Percentiles rank a stretch among this genome's conserved stretches.
Evolutionary conservation across 1,284 basidiomycete species (phyloP).

Genomic region (Austropuccinia psidii): DNA sequence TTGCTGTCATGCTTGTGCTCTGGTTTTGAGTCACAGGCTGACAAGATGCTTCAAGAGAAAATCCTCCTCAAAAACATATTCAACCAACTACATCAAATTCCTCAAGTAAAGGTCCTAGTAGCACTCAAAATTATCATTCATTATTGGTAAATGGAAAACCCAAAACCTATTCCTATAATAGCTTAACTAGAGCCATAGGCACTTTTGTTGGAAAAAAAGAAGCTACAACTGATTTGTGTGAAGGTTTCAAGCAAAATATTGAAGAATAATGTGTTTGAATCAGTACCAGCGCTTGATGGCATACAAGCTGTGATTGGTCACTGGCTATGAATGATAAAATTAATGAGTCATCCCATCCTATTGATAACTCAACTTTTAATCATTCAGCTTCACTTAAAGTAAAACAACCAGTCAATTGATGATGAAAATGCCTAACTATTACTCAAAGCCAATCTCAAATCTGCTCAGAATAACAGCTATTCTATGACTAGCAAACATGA

Average conservation of each 20-base stretch:
- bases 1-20: no score
- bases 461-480: conserved; percentile 62
- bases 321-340: conserved; percentile 49
- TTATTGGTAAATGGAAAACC: conserved; percentile 46
- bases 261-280: conserved; percentile 94
- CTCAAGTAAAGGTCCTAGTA: no score
- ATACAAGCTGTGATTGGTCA: conserved; percentile 73
- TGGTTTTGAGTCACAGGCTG: no score
- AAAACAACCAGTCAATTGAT: conserved; percentile 60
- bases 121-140: conserved; percentile 34
- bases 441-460: conserved; percentile 65
- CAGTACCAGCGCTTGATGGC: conserved; percentile 93
- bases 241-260: conserved; percentile 77
- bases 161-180: conserved; percentile 69
- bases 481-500: conserved; percentile 81
- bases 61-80: conserved; percentile 14
- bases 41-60: conserved; percentile 46
- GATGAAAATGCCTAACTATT: conserved; percentile 76
- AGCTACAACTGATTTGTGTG: conserved; percentile 66
- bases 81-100: neutral
- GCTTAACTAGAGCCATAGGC: conserved; percentile 57
- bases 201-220: conserved; percentile 46
- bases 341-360: no score
- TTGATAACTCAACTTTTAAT: conserved; percentile 51
- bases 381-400: conserved; percentile 23